Percentiles rank a stretch among this genome's conserved stretches.
Evolutionary conservation across 2,329 filamentous ascomycete genomes (phyloP).

Genomic region (Bimuria novae-zelandiae): DNA sequence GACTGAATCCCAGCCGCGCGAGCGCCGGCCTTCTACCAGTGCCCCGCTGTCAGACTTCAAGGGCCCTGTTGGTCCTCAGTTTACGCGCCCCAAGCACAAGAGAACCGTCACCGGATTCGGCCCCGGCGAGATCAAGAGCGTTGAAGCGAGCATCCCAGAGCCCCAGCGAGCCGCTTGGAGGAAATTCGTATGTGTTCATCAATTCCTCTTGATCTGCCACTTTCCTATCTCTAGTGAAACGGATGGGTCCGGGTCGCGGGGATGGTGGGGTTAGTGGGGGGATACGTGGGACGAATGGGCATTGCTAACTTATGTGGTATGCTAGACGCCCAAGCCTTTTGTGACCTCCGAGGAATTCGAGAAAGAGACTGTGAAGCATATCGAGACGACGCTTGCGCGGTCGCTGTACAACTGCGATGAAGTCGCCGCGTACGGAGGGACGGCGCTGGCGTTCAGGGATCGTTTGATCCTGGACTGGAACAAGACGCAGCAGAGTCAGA

Average conservation of each 20-base stretch:
- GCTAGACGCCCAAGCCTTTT: slow-evolving; percentile 69
- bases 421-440: slow-evolving; percentile 84
- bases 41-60: slow-evolving; percentile 85
- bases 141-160: slow-evolving; percentile 91
- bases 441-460: slow-evolving; percentile 89
- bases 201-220: not conserved
- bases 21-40: slow-evolving; percentile 80
- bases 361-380: slow-evolving; percentile 85
- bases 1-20: slow-evolving; percentile 54
- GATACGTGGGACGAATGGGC: not conserved
- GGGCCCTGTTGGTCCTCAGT: slow-evolving; percentile 78
- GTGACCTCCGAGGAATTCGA: slow-evolving; percentile 79
- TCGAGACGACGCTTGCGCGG: slow-evolving; percentile 93
- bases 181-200: slow-evolving; percentile 59
- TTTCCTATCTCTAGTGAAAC: not conserved
- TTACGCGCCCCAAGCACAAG: slow-evolving; percentile 94
- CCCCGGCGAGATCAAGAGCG: slow-evolving; percentile 85
- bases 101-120: slow-evolving; percentile 95
- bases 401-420: slow-evolving; percentile 99
- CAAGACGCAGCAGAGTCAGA: slow-evolving; percentile 95
- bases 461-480: slow-evolving; percentile 96
- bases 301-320: slow-evolving; percentile 17
- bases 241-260: slow-evolving; percentile 1
- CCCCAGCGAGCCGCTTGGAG: slow-evolving; percentile 78
- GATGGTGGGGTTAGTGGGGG: slow-evolving; percentile 24